A percentile compares a stretch with the other conserved stretches of the same genome.
Conservation (phyloP, 352 stramenopile species). For the Bremia lactucae region DNA sequence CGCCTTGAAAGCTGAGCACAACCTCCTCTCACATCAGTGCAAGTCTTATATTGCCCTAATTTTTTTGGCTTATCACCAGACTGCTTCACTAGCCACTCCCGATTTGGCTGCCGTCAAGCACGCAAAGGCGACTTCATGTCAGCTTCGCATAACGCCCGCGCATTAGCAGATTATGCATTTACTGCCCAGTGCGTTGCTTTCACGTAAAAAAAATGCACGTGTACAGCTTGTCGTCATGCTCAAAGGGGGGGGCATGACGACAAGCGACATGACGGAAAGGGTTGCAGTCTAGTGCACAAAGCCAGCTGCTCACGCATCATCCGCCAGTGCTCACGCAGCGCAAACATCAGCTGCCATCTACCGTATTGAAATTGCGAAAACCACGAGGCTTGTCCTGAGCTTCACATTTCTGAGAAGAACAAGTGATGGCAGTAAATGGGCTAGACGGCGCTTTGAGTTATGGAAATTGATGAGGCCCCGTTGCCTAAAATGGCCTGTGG, state of each 20-base stretch:
- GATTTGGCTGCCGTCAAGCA: slow-evolving; percentile 52
- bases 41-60: slow-evolving; percentile 53
- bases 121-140: slow-evolving; percentile 56
- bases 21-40: slow-evolving; percentile 31
- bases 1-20: too few relatives aligned
- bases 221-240: slow-evolving; percentile 11
- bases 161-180: slow-evolving; percentile 49
- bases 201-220: slow-evolving; percentile 31
- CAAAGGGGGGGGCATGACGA: slow-evolving; percentile 12
- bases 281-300: too few relatives aligned
- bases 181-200: slow-evolving; percentile 35
- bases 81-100: slow-evolving; percentile 60
- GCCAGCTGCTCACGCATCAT: slow-evolving; percentile 15
- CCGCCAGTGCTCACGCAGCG: slow-evolving; percentile 40
- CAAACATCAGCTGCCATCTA: slow-evolving; percentile 29
- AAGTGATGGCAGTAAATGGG: slow-evolving; percentile 26
- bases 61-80: slow-evolving; percentile 60
- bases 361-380: slow-evolving; percentile 21
- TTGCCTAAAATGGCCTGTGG: too few relatives aligned
- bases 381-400: slow-evolving; percentile 36
- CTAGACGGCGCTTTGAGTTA: slow-evolving; percentile 22
- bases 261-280: slow-evolving; percentile 6
- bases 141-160: slow-evolving; percentile 38
- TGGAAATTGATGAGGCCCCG: slow-evolving; percentile 26
- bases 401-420: slow-evolving; percentile 23